Evolutionary conservation across 2,329 filamentous ascomycete genomes (phyloP).

Genomic region (Basipetospora chlamydospora): DNA sequence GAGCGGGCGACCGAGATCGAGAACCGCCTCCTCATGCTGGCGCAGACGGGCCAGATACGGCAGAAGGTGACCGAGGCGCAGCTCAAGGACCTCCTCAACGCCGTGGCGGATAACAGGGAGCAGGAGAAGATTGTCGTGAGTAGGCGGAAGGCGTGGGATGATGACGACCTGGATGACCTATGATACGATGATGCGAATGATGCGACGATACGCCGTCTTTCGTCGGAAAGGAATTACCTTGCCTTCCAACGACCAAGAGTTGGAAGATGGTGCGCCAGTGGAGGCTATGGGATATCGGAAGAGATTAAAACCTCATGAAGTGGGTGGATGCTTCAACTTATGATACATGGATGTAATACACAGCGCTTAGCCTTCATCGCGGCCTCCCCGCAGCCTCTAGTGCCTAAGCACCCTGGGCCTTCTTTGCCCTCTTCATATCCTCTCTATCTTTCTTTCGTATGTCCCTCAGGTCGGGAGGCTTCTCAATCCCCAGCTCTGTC

Average conservation of each 20-base stretch:
- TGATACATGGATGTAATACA: too few species aligned
- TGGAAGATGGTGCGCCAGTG: too few species aligned
- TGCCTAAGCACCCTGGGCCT: slow-evolving; percentile 15
- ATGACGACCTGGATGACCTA: slow-evolving; percentile 60
- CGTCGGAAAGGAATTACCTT: too few species aligned
- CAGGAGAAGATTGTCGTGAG: slow-evolving; percentile 79
- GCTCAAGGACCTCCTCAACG: slow-evolving; percentile 79
- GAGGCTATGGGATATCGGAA: too few species aligned
- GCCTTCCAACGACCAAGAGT: too few species aligned
- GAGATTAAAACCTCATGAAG: too few species aligned
- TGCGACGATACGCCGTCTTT: too few species aligned
- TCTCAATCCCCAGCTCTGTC: slow-evolving; percentile 65
- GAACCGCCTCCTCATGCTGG: slow-evolving; percentile 83
- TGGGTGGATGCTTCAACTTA: too few species aligned
- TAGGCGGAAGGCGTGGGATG: slow-evolving; percentile 70
- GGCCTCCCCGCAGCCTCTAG: too few species aligned
- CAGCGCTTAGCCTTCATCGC: too few species aligned
- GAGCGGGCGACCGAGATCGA: slow-evolving; percentile 81
- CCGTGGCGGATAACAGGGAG: slow-evolving; percentile 64
- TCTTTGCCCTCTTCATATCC: slow-evolving; percentile 51
- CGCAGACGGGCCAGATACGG: slow-evolving; percentile 72
- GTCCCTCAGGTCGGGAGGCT: slow-evolving; percentile 70
- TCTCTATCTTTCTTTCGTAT: slow-evolving; percentile 58
- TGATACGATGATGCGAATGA: slow-evolving; percentile 17
- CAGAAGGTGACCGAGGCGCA: slow-evolving; percentile 83